Evolutionary conservation across 805 yeast genomes (phyloP).

Genomic region (Saccharomycopsis vini): DNA sequence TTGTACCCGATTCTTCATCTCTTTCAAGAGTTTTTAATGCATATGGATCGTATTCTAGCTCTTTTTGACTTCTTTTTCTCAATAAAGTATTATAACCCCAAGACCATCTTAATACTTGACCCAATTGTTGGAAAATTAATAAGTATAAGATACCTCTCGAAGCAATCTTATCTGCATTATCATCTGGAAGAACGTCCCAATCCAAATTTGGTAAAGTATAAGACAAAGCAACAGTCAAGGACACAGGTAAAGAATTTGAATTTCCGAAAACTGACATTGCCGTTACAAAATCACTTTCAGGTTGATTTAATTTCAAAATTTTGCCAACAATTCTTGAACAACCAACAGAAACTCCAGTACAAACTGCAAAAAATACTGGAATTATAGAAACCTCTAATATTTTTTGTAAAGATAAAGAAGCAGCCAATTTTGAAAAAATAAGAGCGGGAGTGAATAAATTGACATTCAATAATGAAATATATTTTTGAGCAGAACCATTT

Average conservation of each 20-base stretch:
- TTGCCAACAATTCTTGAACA: conserved; percentile 52
- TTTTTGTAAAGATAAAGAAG: conserved; percentile 61
- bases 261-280: conserved; percentile 98
- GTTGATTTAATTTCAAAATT: conserved; percentile 49
- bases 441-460: conserved; percentile 92
- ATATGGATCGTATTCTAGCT: conserved; percentile 17
- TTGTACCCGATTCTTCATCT: neutral
- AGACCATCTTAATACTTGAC: conserved; percentile 76
- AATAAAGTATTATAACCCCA: conserved; percentile 76
- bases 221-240: conserved; percentile 71
- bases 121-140: conserved; percentile 72
- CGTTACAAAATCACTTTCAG: conserved; percentile 83
- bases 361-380: conserved; percentile 74
- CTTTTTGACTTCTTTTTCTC: conserved; percentile 35
- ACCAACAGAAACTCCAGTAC: conserved; percentile 65
- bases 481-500: conserved; percentile 65
- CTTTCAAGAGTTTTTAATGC: neutral
- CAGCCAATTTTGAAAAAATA: conserved; percentile 74
- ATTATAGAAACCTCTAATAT: conserved; percentile 73
- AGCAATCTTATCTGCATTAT: conserved; percentile 60
- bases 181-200: conserved; percentile 67
- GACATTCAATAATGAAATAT: conserved; percentile 70
- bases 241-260: conserved; percentile 90
- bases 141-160: conserved; percentile 70
- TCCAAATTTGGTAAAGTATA: conserved; percentile 65